These are phyloP conservation scores for Hyaloperonospora brassicae DNA, from an alignment of 352 stramenopile genomes.

Conservation along the genomic window DNA sequence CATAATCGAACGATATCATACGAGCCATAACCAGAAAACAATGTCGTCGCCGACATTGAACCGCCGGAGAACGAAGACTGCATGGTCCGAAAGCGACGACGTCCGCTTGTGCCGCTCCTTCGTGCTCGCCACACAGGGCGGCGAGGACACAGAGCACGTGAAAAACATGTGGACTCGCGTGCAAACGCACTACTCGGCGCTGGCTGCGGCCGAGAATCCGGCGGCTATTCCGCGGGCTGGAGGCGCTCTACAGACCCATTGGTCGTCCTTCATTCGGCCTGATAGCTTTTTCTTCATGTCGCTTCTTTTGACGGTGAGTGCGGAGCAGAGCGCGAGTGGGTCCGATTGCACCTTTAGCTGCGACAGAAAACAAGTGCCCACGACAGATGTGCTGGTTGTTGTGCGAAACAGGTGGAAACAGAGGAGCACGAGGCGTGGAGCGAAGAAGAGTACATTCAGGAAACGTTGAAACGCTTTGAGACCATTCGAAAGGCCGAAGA, in stretches of 20 bases:
- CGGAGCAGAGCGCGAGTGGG: too few species aligned
- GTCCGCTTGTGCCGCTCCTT: conserved; percentile 26
- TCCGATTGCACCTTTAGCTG: too few species aligned
- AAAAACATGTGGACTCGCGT: conserved; percentile 30
- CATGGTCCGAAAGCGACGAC: conserved; percentile 26
- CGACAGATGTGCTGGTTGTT: not conserved
- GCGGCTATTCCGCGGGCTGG: conserved; percentile 13
- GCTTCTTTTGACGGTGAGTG: conserved; percentile 4
- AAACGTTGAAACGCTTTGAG: conserved; percentile 18
- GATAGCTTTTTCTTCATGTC: conserved; percentile 24
- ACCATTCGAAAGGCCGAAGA: conserved; percentile 15
- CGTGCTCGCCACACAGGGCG: conserved; percentile 22
- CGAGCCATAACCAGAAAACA: not conserved
- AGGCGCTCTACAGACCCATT: conserved; percentile 26
- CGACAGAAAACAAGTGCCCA: too few species aligned
- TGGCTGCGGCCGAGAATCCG: conserved; percentile 14
- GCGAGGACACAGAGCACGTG: conserved; percentile 21
- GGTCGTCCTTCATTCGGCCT: conserved; percentile 26
- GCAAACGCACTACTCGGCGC: conserved; percentile 14
- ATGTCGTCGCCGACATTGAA: conserved; percentile 16
- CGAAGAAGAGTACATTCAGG: conserved; percentile 12
- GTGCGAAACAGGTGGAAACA: conserved; percentile 14
- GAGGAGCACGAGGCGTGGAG: conserved; percentile 20
- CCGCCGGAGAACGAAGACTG: conserved; percentile 21
- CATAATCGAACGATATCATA: not conserved